Evolutionary conservation across 2,329 filamentous ascomycete genomes (phyloP).

Genomic region (Trichoderma koningii): DNA sequence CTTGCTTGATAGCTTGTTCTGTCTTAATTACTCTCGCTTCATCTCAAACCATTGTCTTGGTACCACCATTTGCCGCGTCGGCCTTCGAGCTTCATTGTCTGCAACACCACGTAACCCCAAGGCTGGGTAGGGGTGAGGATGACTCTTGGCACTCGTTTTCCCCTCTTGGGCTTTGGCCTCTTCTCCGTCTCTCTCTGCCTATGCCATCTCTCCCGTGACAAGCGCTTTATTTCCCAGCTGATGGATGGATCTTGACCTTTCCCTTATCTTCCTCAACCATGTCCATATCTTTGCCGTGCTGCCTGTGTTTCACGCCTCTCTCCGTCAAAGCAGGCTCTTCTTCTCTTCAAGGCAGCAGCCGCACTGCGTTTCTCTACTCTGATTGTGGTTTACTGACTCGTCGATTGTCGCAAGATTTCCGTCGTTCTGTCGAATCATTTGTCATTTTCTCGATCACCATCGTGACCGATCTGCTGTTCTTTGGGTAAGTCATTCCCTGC

Average conservation of each 20-base stretch:
- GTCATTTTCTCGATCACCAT: conserved; percentile 36
- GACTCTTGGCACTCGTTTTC: neutral
- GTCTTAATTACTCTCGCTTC: conserved; percentile 62
- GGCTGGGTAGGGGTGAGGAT: conserved; percentile 37
- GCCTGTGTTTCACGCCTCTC: neutral
- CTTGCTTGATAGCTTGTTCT: conserved; percentile 63
- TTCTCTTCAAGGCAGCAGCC: no score
- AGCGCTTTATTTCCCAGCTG: neutral
- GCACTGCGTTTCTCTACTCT: neutral
- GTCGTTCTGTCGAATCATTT: conserved; percentile 36
- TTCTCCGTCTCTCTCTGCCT: neutral
- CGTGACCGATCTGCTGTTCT: conserved; percentile 40
- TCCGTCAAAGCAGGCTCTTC: neutral
- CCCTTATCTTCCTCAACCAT: neutral
- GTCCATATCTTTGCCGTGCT: neutral
- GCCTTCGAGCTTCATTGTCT: conserved; percentile 37
- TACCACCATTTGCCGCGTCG: conserved; percentile 49
- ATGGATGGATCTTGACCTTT: neutral
- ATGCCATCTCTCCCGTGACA: neutral
- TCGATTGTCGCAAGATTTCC: conserved; percentile 35
- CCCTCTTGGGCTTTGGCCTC: neutral
- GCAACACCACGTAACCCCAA: conserved; percentile 36
- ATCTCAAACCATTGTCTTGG: conserved; percentile 54
- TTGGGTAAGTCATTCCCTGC: conserved; percentile 33
- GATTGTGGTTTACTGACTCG: conserved; percentile 1